A percentile compares a stretch with the other conserved stretches of the same genome.
phyloP scores from a whole-genome alignment of 1,139 yeast species.

The Sugiyamaella paludigena region DNA sequence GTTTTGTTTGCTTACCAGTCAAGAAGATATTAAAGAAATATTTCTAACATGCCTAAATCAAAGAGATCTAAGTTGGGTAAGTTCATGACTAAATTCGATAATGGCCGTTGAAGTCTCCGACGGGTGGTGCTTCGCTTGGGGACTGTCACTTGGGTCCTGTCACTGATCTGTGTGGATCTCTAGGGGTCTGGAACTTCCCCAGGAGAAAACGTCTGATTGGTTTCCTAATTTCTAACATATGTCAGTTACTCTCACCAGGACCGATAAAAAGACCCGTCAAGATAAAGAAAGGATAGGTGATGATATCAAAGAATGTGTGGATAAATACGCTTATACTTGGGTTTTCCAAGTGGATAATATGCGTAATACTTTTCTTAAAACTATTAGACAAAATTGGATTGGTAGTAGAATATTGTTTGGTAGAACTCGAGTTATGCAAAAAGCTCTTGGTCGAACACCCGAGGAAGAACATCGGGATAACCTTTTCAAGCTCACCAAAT shows the following conservation, averaged over 20 bases:
- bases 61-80: constrained; percentile 60
- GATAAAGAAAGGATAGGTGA: constrained; percentile 89
- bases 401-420: constrained; percentile 89
- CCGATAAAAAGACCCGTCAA: constrained; percentile 92
- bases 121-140: too few species aligned
- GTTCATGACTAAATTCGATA: constrained; percentile 4
- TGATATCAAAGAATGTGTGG: constrained; percentile 80
- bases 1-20: background rate
- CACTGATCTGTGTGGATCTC: too few species aligned
- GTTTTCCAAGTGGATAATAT: constrained; percentile 85
- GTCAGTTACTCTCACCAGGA: constrained; percentile 84
- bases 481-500: constrained; percentile 62
- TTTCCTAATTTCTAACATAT: constrained; percentile 11
- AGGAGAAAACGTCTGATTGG: too few species aligned
- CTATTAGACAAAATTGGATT: constrained; percentile 85
- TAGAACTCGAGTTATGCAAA: constrained; percentile 87
- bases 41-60: constrained; percentile 77
- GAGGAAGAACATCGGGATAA: constrained; percentile 91
- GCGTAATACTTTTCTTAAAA: constrained; percentile 93
- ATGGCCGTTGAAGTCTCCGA: too few species aligned
- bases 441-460: constrained; percentile 82
- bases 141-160: too few species aligned
- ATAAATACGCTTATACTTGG: constrained; percentile 76
- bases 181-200: too few species aligned
- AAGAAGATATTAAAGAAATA: constrained; percentile 10